Evolutionary conservation across 2,329 filamentous ascomycete genomes (phyloP).

Genomic region (Colletotrichum sp.): DNA sequence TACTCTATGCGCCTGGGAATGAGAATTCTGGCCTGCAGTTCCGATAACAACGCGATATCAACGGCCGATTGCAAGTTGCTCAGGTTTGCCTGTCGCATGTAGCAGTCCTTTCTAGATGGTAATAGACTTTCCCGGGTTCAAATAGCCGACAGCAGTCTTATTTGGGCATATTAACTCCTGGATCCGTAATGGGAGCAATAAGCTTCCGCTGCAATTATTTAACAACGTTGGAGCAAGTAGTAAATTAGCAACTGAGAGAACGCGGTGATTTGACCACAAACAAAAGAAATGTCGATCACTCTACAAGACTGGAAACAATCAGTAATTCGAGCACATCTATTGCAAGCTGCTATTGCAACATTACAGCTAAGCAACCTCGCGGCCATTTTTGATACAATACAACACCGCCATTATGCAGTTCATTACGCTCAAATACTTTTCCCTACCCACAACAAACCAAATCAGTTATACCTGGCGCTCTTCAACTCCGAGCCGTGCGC

Average conservation of each 20-base stretch:
- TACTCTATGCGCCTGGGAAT: too few species aligned
- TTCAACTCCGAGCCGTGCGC: background rate
- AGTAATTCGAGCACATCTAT: background rate
- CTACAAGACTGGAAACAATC: too few species aligned
- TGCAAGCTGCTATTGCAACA: background rate
- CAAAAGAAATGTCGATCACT: too few species aligned
- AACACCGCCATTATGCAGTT: background rate
- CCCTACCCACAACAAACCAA: background rate
- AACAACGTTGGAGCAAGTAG: background rate
- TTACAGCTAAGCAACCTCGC: background rate
- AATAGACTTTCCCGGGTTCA: background rate
- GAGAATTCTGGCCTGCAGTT: background rate
- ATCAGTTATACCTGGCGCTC: background rate
- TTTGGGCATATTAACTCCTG: too few species aligned
- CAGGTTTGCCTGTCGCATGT: background rate
- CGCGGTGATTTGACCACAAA: too few species aligned
- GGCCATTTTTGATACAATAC: background rate
- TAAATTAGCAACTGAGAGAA: too few species aligned
- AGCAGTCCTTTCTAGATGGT: background rate
- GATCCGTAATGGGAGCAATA: background rate
- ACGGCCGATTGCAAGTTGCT: background rate
- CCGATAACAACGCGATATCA: background rate
- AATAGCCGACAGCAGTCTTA: background rate
- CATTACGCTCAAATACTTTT: background rate
- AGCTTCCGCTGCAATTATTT: background rate